Evolutionary conservation across 768 basidiomycete species (phyloP).

Genomic region (Neoboletus subvelutipes): DNA sequence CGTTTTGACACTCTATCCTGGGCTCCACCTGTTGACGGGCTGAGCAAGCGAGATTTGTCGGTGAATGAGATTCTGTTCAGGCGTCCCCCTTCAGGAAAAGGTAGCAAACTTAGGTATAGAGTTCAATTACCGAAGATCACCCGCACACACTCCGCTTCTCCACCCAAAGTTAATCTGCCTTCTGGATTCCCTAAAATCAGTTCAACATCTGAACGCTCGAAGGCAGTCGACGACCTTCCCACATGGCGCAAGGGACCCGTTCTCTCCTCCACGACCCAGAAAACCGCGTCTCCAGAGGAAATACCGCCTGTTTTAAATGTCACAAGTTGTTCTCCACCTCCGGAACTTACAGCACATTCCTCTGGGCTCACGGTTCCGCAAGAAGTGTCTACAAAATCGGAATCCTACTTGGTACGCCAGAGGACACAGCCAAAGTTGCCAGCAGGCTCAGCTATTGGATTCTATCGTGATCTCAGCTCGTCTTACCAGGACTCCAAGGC

Average conservation of each 20-base stretch:
- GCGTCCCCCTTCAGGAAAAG: constrained; percentile 36
- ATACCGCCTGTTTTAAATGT: constrained; percentile 42
- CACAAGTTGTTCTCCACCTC: constrained; percentile 67
- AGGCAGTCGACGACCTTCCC: constrained; percentile 33
- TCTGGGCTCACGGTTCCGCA: constrained; percentile 33
- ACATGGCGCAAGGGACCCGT: constrained; percentile 41
- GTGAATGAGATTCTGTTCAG: constrained; percentile 66
- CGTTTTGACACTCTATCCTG: constrained; percentile 71
- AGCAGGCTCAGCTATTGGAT: constrained; percentile 67
- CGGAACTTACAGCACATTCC: constrained; percentile 37
- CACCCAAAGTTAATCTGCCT: constrained; percentile 43
- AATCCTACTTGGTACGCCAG: constrained; percentile 36
- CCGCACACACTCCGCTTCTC: constrained; percentile 6
- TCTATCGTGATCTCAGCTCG: constrained; percentile 64
- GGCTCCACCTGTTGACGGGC: constrained; percentile 67
- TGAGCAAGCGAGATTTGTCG: constrained; percentile 58
- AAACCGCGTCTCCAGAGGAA: constrained; percentile 9
- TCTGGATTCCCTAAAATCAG: constrained; percentile 21
- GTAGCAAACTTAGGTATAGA: constrained; percentile 32
- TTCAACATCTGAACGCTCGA: constrained; percentile 26
- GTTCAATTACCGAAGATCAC: constrained; percentile 36
- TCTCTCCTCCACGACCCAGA: constrained; percentile 16
- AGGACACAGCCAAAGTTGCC: constrained; percentile 72
- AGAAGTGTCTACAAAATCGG: constrained; percentile 30
- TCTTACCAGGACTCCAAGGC: constrained; percentile 47